These are phyloP conservation scores for Ganoderma boninense DNA, from an alignment of 1,284 basidiomycete species.

Conservation along the genomic window DNA sequence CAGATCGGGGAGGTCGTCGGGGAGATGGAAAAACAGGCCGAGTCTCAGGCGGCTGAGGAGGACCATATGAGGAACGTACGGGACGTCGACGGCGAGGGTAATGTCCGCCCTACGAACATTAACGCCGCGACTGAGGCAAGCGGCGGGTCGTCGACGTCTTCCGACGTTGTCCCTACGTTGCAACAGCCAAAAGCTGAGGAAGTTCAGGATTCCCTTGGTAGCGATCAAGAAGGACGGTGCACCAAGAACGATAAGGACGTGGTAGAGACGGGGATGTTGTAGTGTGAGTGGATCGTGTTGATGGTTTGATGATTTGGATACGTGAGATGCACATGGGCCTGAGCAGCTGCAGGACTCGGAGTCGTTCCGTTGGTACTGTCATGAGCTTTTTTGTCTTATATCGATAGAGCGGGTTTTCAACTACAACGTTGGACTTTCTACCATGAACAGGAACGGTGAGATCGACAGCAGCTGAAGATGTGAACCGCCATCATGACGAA, in stretches of 20 bases:
- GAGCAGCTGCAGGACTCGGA: too few relatives aligned
- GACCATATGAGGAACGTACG: too few relatives aligned
- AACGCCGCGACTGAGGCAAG: too few relatives aligned
- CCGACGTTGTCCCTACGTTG: too few relatives aligned
- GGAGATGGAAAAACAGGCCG: conserved; percentile 13
- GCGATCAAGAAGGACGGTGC: neutral
- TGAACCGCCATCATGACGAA: neutral
- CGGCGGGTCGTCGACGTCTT: too few relatives aligned
- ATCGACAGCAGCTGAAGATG: neutral
- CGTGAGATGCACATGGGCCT: neutral
- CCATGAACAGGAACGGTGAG: neutral
- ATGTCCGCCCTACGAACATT: too few relatives aligned
- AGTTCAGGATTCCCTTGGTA: neutral
- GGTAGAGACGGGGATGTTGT: too few relatives aligned
- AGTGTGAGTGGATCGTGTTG: neutral
- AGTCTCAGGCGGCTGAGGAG: too few relatives aligned
- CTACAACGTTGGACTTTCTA: neutral
- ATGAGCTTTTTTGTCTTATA: neutral
- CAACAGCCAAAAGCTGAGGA: neutral
- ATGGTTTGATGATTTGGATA: neutral
- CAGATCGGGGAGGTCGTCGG: conserved; percentile 26
- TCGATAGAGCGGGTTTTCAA: neutral
- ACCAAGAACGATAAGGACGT: neutral
- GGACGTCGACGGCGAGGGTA: too few relatives aligned
- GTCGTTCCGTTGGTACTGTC: neutral